A percentile compares a stretch with the other conserved stretches of the same genome.
Conservation (phyloP, 352 stramenopile species). For the Thalassiosira gravida region DNA sequence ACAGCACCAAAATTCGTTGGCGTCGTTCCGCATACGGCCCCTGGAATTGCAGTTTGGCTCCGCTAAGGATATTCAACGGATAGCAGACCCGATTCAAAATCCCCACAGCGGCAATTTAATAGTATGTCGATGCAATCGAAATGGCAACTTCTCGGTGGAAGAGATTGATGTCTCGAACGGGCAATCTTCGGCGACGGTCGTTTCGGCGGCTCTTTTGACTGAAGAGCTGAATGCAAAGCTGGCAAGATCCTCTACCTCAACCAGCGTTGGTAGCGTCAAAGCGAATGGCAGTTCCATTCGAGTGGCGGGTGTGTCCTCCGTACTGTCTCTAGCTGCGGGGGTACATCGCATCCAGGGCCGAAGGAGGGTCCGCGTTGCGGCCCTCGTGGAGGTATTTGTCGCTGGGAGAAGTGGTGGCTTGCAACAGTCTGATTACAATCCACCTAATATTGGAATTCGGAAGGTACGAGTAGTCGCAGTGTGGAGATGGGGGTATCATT, state of each 20-base stretch:
- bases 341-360: slow-evolving; percentile 63
- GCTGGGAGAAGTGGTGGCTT: not conserved
- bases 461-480: slow-evolving; percentile 67
- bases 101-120: slow-evolving; percentile 77
- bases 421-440: not conserved
- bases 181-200: slow-evolving; percentile 52
- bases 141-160: slow-evolving; percentile 40
- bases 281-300: too few species aligned
- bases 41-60: slow-evolving; percentile 22
- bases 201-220: slow-evolving; percentile 54
- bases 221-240: slow-evolving; percentile 69
- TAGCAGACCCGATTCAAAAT: slow-evolving; percentile 63
- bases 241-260: slow-evolving; percentile 15
- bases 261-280: slow-evolving; percentile 36
- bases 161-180: slow-evolving; percentile 40
- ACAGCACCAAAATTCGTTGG: not conserved
- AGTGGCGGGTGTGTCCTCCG: slow-evolving; percentile 54
- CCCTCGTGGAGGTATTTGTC: slow-evolving; percentile 63
- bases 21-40: slow-evolving; percentile 33
- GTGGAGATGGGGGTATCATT: slow-evolving; percentile 84
- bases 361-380: slow-evolving; percentile 63
- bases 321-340: slow-evolving; percentile 67
- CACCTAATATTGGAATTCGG: slow-evolving; percentile 10
- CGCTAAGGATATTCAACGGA: not conserved
- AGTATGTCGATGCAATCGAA: slow-evolving; percentile 31